Conservation (phyloP, 2,329 filamentous ascomycete genomes). For the Triangularia verruculosa region DNA sequence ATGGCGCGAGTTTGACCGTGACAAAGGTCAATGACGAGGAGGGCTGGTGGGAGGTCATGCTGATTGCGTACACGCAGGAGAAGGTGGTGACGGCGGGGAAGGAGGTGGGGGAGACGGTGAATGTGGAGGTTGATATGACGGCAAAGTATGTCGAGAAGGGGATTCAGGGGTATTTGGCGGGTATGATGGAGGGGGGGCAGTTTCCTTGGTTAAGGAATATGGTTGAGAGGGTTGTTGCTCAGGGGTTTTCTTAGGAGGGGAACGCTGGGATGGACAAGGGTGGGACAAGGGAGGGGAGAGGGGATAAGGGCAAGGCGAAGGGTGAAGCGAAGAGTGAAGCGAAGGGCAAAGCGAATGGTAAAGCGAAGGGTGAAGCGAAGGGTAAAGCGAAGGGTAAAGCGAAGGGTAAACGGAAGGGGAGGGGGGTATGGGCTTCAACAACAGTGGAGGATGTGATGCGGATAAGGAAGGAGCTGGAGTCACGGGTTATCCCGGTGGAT, state of each 20-base stretch:
- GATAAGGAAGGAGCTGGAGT: no score
- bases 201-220: conserved; percentile 66
- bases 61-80: conserved; percentile 95
- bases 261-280: conserved; percentile 41
- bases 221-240: conserved; percentile 71
- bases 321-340: no score
- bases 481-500: no score
- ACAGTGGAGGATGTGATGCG: no score
- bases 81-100: conserved; percentile 81
- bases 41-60: conserved; percentile 93
- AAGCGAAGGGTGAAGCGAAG: no score
- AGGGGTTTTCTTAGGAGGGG: conserved; percentile 32
- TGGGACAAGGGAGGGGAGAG: background rate
- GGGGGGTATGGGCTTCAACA: no score
- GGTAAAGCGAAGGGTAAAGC: no score
- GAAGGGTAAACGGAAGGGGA: no score
- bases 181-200: conserved; percentile 42
- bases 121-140: conserved; percentile 89
- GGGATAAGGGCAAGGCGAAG: no score
- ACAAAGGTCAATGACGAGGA: conserved; percentile 77
- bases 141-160: conserved; percentile 89
- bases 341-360: no score
- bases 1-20: conserved; percentile 91
- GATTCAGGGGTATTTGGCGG: conserved; percentile 73
- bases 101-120: conserved; percentile 75